Evolutionary conservation across 1,284 basidiomycete species (phyloP), one percentile per base, ranked within the genome.

Genomic region (Rhodotorula sp.): DNA sequence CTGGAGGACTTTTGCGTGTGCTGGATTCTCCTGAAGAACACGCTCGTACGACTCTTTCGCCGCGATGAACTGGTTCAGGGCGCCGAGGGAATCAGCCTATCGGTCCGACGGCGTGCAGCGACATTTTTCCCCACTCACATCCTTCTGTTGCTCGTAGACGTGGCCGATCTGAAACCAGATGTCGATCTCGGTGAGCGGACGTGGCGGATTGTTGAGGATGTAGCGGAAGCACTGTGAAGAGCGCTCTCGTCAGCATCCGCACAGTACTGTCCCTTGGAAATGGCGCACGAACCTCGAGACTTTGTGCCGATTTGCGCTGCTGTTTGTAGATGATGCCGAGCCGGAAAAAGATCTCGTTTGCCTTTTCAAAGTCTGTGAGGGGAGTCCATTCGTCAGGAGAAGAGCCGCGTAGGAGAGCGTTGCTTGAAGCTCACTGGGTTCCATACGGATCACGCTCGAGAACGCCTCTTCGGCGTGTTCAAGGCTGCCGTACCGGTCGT

Each of bases 131-230:
- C 12, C 12, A 85, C 89, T 83, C 79, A 93, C 92, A 80, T 97
- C 93, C 81, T 93, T 91, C 81, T 95, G 91, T 80, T 95, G 93
- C 82, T 99, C 97, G 79, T 94, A 94, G 26, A 99, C 95, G 80
- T 99, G 97, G 2, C 97, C 95, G 73, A 99, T 97, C 83, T 99
- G 97, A 87, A 99, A 99, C 93, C 94, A 98, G 74, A 99, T 98
- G 79, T 99, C 95, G 76, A 94, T 93, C 79, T 95, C 92, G 21
- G 95, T 95, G 49, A 99, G 88, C 0, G 97, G 95, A 75, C 88
- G 90, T 21, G 97, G 95, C 6, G 97, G 95, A 79, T 93, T 95
- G 77, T 90, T 89, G 70, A 99, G 87, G 71, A 99, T 99, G 79
- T 92, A 92, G 78, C 95, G 92, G 84, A 99, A 99, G 83, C 94